Percentiles rank a stretch among this genome's conserved stretches.
Evolutionary conservation across 108 stramenopile species (phyloP).

Genomic region (Chaetoceros muelleri): DNA sequence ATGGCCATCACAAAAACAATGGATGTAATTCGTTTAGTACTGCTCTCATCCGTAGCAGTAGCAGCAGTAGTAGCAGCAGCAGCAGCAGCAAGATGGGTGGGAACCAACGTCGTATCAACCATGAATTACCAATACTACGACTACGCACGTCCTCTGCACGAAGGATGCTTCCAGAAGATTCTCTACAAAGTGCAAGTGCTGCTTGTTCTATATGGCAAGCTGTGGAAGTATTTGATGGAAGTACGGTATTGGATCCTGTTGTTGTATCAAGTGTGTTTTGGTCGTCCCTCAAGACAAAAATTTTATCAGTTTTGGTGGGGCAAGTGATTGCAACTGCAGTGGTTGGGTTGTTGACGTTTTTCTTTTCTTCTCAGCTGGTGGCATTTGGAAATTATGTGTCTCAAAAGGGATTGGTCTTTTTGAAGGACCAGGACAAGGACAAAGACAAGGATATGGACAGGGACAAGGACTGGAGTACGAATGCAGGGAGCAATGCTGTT

Average conservation of each 20-base stretch:
- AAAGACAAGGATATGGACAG: neutral
- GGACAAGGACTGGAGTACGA: too few species aligned
- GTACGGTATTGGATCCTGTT: slow-evolving; percentile 39
- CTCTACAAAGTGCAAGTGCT: neutral
- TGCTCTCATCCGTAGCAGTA: too few species aligned
- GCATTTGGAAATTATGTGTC: slow-evolving; percentile 8
- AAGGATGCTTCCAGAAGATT: too few species aligned
- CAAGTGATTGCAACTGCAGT: slow-evolving; percentile 38
- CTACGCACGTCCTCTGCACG: too few species aligned
- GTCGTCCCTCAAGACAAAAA: slow-evolving; percentile 23
- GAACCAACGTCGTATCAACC: too few species aligned
- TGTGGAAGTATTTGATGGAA: slow-evolving; percentile 42
- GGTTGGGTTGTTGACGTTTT: slow-evolving; percentile 27
- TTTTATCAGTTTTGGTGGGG: slow-evolving; percentile 35
- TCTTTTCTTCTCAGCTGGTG: slow-evolving; percentile 8
- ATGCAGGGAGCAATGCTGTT: too few species aligned
- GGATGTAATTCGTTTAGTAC: too few species aligned
- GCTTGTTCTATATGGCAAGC: neutral
- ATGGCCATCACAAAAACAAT: too few species aligned
- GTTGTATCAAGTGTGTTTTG: slow-evolving; percentile 53
- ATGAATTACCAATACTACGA: too few species aligned
- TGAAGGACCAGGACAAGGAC: neutral
- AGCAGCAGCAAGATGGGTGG: too few species aligned
- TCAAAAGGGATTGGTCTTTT: neutral
- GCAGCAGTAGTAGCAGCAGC: too few species aligned